phyloP scores from a whole-genome alignment of 306 rosid genomes.

The Leucaena leucocephala region DNA sequence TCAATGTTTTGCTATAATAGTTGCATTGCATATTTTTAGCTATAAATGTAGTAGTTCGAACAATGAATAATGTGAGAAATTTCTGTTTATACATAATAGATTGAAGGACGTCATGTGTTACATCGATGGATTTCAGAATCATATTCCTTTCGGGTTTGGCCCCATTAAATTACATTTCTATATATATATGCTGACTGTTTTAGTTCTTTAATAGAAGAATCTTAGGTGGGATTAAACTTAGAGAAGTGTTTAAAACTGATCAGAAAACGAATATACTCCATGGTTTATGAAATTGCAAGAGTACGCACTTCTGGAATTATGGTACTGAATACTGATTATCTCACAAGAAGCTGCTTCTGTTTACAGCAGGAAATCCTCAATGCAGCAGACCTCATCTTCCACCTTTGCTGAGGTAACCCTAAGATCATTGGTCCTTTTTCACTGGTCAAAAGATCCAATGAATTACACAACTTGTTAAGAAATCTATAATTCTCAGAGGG shows the following conservation, averaged over 20 bases:
- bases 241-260: not conserved
- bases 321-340: slow-evolving; percentile 3
- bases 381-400: slow-evolving; percentile 72
- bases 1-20: not conserved
- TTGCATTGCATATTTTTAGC: not conserved
- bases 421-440: not conserved
- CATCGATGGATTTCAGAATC: not conserved
- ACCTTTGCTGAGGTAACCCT: slow-evolving; percentile 66
- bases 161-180: not conserved
- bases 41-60: not conserved
- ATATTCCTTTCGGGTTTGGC: not conserved
- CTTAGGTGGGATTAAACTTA: not conserved
- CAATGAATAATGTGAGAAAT: not conserved
- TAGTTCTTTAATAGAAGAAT: slow-evolving; percentile 8
- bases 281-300: slow-evolving; percentile 8
- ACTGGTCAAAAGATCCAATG: slow-evolving; percentile 15
- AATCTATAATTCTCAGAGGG: not conserved
- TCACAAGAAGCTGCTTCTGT: slow-evolving; percentile 42
- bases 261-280: not conserved
- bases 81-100: not conserved
- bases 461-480: slow-evolving; percentile 8
- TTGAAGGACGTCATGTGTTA: not conserved
- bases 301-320: not conserved
- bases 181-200: not conserved
- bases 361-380: slow-evolving; percentile 51